Evolutionary conservation across 2,329 filamentous ascomycete genomes (phyloP).

Genomic region (Orbilia brochopaga): DNA sequence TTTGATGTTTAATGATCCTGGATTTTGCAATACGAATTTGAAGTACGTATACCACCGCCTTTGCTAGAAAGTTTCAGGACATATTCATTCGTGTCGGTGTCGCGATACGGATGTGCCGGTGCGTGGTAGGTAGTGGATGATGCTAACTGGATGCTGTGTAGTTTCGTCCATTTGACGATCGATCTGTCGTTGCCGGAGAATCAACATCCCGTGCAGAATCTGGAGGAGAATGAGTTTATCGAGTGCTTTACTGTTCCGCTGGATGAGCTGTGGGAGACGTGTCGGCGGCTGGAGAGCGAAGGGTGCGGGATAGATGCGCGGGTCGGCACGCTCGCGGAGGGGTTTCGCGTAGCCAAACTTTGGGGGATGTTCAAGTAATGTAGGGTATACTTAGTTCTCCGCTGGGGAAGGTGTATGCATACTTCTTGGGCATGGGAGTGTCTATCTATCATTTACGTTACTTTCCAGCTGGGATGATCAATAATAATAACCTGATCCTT

Average conservation of each 20-base stretch:
- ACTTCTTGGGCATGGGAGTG: too few relatives aligned
- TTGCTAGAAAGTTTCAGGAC: neutral
- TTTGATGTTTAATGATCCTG: conserved; percentile 56
- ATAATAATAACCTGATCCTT: too few relatives aligned
- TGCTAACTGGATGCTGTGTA: conserved; percentile 1
- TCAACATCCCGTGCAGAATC: conserved; percentile 60
- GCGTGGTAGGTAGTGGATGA: conserved; percentile 71
- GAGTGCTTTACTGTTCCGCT: conserved; percentile 63
- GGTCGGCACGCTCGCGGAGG: conserved; percentile 58
- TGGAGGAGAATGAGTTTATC: conserved; percentile 64
- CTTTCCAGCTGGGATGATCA: too few relatives aligned
- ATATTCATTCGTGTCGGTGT: conserved; percentile 7
- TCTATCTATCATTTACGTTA: too few relatives aligned
- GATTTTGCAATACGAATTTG: conserved; percentile 51
- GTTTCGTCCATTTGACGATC: conserved; percentile 62
- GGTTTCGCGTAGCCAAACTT: conserved; percentile 57
- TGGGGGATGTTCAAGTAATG: conserved; percentile 56
- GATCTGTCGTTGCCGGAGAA: conserved; percentile 61
- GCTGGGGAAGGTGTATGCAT: too few relatives aligned
- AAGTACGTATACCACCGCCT: conserved; percentile 45
- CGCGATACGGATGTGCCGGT: neutral
- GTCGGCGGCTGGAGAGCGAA: conserved; percentile 59
- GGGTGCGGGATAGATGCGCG: conserved; percentile 59
- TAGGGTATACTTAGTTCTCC: too few relatives aligned
- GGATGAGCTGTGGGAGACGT: conserved; percentile 60